A percentile compares a stretch with the other conserved stretches of the same genome.
Evolutionary conservation across 2,329 filamentous ascomycete species (phyloP).

Genomic region (Fusarium sp.): DNA sequence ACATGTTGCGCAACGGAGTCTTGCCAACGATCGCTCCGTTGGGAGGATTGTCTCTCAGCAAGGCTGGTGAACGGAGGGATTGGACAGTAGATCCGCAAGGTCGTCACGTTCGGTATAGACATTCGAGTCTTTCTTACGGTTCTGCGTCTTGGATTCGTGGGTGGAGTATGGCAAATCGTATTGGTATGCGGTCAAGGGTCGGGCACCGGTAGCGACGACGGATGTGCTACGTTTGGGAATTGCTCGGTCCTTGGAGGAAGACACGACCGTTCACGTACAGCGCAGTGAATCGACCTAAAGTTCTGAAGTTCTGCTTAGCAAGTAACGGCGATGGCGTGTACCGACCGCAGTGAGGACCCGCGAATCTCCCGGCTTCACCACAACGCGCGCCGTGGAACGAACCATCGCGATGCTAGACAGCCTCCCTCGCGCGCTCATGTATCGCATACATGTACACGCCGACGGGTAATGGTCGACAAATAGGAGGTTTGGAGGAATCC

Average conservation of each 20-base stretch:
- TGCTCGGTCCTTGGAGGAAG: accelerated
- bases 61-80: too few relatives aligned
- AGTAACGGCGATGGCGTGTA: accelerated
- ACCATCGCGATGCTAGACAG: accelerated
- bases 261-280: neutral
- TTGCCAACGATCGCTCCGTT: too few relatives aligned
- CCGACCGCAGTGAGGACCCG: too few relatives aligned
- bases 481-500: too few relatives aligned
- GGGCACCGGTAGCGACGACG: accelerated
- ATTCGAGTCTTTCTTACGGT: accelerated
- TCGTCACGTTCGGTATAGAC: accelerated
- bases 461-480: too few relatives aligned
- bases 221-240: accelerated
- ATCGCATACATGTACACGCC: accelerated
- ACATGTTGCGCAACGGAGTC: too few relatives aligned
- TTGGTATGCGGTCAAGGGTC: accelerated
- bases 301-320: accelerated
- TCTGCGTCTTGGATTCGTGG: neutral
- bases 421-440: accelerated
- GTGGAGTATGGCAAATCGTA: neutral
- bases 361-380: accelerated
- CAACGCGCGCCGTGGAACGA: accelerated
- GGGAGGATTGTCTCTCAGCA: too few relatives aligned
- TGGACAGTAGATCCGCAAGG: accelerated
- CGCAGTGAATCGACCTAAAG: accelerated